Evolutionary conservation across 768 basidiomycete species (phyloP).

Genomic region (Gymnopilus junonius): DNA sequence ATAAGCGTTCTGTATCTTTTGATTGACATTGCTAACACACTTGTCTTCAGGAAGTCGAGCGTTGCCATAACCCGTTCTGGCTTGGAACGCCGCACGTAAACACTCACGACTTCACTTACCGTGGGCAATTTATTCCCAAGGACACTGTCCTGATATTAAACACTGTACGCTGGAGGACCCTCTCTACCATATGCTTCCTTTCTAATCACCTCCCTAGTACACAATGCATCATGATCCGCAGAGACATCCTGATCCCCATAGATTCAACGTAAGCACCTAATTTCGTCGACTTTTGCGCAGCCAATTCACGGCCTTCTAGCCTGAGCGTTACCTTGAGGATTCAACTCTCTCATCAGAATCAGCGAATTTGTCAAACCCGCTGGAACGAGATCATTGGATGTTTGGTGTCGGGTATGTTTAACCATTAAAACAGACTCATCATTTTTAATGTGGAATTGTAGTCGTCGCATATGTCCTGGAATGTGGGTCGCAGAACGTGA

Average conservation of each 20-base stretch:
- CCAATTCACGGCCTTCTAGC: slow-evolving; percentile 25
- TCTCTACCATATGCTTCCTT: not conserved
- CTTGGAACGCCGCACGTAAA: slow-evolving; percentile 43
- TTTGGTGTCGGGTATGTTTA: slow-evolving; percentile 51
- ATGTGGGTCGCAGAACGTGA: slow-evolving; percentile 50
- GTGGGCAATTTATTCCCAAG: slow-evolving; percentile 44
- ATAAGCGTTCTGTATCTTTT: slow-evolving; percentile 3
- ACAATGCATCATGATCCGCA: slow-evolving; percentile 40
- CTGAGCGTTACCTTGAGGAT: slow-evolving; percentile 49
- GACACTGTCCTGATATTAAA: slow-evolving; percentile 43
- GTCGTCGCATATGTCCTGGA: slow-evolving; percentile 48
- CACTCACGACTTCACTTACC: slow-evolving; percentile 44
- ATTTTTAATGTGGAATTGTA: slow-evolving; percentile 6
- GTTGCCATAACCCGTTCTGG: slow-evolving; percentile 43
- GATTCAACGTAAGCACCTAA: slow-evolving; percentile 29
- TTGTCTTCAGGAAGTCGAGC: slow-evolving; percentile 35
- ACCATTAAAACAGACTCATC: not conserved
- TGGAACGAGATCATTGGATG: slow-evolving; percentile 54
- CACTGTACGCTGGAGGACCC: slow-evolving; percentile 26
- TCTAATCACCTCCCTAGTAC: slow-evolving; percentile 26
- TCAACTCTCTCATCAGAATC: slow-evolving; percentile 44
- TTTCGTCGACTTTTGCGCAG: not conserved
- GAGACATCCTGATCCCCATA: slow-evolving; percentile 44
- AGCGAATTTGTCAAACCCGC: slow-evolving; percentile 43
- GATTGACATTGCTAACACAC: slow-evolving; percentile 24